phyloP scores from a whole-genome alignment of 768 basidiomycete species.

The Tylopilus vinaceipallidus region DNA sequence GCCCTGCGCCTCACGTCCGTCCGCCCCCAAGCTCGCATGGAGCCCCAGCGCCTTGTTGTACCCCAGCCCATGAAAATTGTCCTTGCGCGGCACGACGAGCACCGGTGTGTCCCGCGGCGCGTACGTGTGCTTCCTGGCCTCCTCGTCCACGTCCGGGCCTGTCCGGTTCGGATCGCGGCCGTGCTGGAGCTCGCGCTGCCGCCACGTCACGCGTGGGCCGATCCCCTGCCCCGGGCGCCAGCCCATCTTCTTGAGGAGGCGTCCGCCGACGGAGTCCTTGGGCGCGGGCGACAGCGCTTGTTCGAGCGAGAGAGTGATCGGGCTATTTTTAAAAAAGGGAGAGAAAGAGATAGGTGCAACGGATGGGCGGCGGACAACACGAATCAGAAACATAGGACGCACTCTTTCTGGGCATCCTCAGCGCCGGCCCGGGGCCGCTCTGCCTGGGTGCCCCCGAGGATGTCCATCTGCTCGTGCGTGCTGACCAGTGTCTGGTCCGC shows the following conservation, averaged over 20 bases:
- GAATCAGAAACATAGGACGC: too few species aligned
- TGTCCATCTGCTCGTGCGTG: constrained; percentile 76
- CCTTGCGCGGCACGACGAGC: constrained; percentile 62
- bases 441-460: constrained; percentile 53
- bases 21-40: constrained; percentile 52
- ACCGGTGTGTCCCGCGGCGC: constrained; percentile 78
- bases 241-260: constrained; percentile 91
- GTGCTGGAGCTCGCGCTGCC: constrained; percentile 73
- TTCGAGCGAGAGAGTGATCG: constrained; percentile 61
- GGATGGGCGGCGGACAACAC: too few species aligned
- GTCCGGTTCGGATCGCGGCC: constrained; percentile 40
- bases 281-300: constrained; percentile 69
- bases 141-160: constrained; percentile 62
- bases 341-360: too few species aligned
- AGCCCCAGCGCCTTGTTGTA: constrained; percentile 66
- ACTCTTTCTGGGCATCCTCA: constrained; percentile 44
- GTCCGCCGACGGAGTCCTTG: constrained; percentile 78
- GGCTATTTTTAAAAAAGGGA: too few species aligned
- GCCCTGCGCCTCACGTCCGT: constrained; percentile 18
- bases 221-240: constrained; percentile 93
- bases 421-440: constrained; percentile 37
- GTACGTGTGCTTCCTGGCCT: constrained; percentile 84
- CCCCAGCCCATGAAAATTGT: constrained; percentile 79
- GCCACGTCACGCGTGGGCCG: constrained; percentile 81
- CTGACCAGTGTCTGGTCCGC: constrained; percentile 75